Conservation (phyloP, 495 filamentous ascomycete genomes). For the Hypoxylon fuscum region DNA sequence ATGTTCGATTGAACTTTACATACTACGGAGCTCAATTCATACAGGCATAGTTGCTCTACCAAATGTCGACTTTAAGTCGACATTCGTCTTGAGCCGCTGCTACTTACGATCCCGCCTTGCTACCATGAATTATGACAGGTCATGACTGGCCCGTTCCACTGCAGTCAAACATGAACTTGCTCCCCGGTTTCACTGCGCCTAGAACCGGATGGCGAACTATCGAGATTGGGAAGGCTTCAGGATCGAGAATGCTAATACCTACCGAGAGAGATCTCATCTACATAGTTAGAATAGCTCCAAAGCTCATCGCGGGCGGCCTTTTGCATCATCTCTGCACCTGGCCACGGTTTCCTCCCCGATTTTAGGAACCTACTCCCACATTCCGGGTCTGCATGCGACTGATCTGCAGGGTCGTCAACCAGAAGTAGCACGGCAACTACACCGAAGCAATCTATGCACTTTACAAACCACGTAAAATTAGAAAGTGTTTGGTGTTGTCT, state of each 20-base stretch:
- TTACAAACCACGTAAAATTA: slow-evolving; percentile 13
- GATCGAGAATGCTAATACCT: slow-evolving; percentile 5
- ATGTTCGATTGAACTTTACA: too few relatives aligned
- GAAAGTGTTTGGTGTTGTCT: slow-evolving; percentile 4
- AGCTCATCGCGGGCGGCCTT: slow-evolving; percentile 21
- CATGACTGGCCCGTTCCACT: slow-evolving; percentile 30
- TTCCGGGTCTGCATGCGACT: slow-evolving; percentile 25
- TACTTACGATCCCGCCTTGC: slow-evolving; percentile 2
- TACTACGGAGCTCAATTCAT: too few relatives aligned
- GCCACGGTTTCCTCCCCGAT: slow-evolving; percentile 14
- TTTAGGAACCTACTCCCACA: slow-evolving; percentile 21
- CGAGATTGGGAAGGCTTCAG: slow-evolving; percentile 1
- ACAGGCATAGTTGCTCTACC: too few relatives aligned
- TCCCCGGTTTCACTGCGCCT: slow-evolving; percentile 35
- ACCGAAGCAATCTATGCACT: slow-evolving; percentile 3
- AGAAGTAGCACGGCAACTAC: slow-evolving; percentile 17
- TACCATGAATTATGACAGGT: slow-evolving; percentile 18
- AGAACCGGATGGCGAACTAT: slow-evolving; percentile 27
- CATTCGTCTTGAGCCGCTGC: neutral
- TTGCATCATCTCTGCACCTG: slow-evolving; percentile 36
- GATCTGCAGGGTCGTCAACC: slow-evolving; percentile 22
- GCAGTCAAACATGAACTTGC: slow-evolving; percentile 24
- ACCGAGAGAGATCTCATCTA: too few relatives aligned
- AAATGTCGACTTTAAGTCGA: neutral
- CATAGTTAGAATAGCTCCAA: slow-evolving; percentile 1